Percentiles rank a stretch among this genome's conserved stretches.
Evolutionary conservation across 768 basidiomycete species (phyloP).

Genomic region (Tylopilus vinaceipallidus): DNA sequence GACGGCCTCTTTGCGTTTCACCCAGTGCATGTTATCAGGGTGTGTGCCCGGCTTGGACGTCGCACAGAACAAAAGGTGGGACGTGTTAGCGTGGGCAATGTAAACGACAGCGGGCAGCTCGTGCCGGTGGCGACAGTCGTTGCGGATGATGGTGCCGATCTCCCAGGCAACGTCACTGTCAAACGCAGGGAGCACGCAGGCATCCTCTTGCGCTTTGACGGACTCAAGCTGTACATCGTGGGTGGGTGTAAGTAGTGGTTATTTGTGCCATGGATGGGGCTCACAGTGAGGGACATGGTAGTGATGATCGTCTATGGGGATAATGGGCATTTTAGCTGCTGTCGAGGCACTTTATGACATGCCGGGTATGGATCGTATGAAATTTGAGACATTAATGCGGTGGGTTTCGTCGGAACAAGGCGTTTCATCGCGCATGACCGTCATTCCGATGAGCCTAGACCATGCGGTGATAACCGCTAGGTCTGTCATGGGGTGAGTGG

Average conservation of each 20-base stretch:
- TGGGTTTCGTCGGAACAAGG: no score
- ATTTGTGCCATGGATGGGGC: no score
- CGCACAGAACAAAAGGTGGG: constrained; percentile 32
- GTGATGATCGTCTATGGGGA: no score
- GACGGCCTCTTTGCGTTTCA: constrained; percentile 33
- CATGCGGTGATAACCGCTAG: no score
- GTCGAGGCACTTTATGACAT: no score
- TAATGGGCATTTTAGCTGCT: no score
- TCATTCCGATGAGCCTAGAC: no score
- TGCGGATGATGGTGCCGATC: constrained; percentile 28
- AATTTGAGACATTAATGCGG: no score
- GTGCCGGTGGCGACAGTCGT: constrained; percentile 15
- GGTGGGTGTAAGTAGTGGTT: not conserved
- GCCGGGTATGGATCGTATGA: no score
- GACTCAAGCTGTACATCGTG: constrained; percentile 20
- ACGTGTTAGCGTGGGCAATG: constrained; percentile 29
- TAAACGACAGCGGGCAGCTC: constrained; percentile 25
- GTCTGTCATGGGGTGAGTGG: no score
- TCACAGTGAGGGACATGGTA: constrained; percentile 12
- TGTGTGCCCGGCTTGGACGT: constrained; percentile 27
- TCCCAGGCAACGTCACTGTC: constrained; percentile 35
- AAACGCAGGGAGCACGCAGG: constrained; percentile 27
- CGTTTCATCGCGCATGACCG: no score
- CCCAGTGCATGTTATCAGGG: constrained; percentile 33
- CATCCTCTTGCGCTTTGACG: constrained; percentile 24